Base-by-base conservation (phyloP, 768 basidiomycete genomes). In the Lactarius hengduanensis region DNA sequence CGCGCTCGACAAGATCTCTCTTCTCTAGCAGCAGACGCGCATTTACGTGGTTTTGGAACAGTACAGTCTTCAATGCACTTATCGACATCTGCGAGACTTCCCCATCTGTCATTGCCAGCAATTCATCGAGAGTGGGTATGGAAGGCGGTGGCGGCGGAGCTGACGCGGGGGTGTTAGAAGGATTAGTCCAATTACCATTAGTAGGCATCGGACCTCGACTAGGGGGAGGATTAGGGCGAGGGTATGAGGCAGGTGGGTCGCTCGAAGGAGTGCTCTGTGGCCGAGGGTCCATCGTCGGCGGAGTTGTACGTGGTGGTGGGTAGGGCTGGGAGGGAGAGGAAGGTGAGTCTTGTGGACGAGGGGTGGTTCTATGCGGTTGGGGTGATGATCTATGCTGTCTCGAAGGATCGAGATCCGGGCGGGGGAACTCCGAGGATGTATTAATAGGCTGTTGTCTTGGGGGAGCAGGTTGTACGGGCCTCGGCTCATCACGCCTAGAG, bases 21-120 rank as follows among this genome's bases (percentile, higher is more conserved):
- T 97, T 97, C 79, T 97, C 95, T n/a, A 96, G 78, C 2, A 95
- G 78, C 62, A 83, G 74, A 72, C 87, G 80, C 53, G 81, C 78
- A 69, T 86, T 84, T 34, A 91, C 86, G 70, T 86, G 93, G 70
- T 95, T 92, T 62, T 86, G 86, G 73, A 86, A 92, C 26, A 97
- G 76, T 22, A 96, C 83, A 2, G 82, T 80, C 74, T 97, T 97
- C 57, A 97, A 80, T n/a, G 82, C 77, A 28, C 85, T 78, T 62
- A 96, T 85, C 8, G 89, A 85, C 16, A 96, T 79, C 3, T 80
- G 76, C 2, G 80, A 74, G n/a, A 96, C 76, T 16, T 81, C 79
- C 8, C 83, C 83, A 1, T 80, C 73, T 0, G 84, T 76, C 81
- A 92, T 86, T 0, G 79, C 78, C 2, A 96, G 79, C 4, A 97